Evolutionary conservation across 176 grass and related monocot genomes (phyloP).

Genomic region (Rhynchospora pubera): DNA sequence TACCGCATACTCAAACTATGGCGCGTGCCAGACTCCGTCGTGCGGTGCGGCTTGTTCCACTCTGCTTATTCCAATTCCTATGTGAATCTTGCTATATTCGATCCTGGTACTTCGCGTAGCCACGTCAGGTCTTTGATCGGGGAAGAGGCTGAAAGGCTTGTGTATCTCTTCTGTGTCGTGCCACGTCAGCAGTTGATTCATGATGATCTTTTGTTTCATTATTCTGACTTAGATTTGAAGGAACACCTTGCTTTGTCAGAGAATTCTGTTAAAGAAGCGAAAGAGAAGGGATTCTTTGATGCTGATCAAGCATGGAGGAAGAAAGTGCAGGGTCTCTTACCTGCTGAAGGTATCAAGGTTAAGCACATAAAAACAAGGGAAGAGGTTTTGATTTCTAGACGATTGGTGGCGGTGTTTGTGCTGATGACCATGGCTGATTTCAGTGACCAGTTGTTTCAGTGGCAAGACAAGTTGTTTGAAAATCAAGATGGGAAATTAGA

Average conservation of each 20-base stretch:
- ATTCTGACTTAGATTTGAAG: slow-evolving; percentile 37
- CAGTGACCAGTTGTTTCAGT: slow-evolving; percentile 68
- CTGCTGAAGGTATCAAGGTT: slow-evolving; percentile 43
- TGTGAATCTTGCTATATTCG: slow-evolving; percentile 90
- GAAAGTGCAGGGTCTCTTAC: slow-evolving; percentile 56
- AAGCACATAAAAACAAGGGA: slow-evolving; percentile 65
- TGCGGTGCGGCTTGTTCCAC: slow-evolving; percentile 76
- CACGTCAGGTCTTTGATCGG: slow-evolving; percentile 41
- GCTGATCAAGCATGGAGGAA: slow-evolving; percentile 34
- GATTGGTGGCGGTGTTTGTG: slow-evolving; percentile 45
- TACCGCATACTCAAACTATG: slow-evolving; percentile 68
- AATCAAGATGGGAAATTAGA: slow-evolving; percentile 53
- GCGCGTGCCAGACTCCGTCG: slow-evolving; percentile 40
- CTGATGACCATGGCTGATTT: slow-evolving; percentile 74
- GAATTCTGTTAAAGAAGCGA: slow-evolving; percentile 35
- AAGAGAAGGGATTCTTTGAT: slow-evolving; percentile 29
- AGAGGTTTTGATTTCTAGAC: slow-evolving; percentile 49
- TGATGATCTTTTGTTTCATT: slow-evolving; percentile 48
- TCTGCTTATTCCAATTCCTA: slow-evolving; percentile 93
- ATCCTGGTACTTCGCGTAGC: slow-evolving; percentile 42
- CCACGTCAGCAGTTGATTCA: slow-evolving; percentile 54
- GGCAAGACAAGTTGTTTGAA: slow-evolving; percentile 60
- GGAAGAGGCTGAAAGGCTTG: slow-evolving; percentile 44
- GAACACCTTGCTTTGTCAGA: slow-evolving; percentile 33
- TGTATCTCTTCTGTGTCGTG: slow-evolving; percentile 91